Conservation (phyloP, 2,329 filamentous ascomycete genomes). For the Aureobasidium subglaciale region DNA sequence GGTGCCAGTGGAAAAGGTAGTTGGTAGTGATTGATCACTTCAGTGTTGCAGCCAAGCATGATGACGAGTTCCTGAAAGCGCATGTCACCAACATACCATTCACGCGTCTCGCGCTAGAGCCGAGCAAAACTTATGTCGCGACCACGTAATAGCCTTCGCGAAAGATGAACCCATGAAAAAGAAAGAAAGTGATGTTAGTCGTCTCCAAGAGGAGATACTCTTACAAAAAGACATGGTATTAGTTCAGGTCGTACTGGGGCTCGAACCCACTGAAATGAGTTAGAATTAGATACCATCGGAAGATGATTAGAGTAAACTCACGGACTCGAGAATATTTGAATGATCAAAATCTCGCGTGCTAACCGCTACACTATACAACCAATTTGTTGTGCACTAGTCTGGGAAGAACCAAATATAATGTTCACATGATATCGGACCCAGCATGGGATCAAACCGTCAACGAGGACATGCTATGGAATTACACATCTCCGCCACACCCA, state of each 20-base stretch:
- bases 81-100: not conserved
- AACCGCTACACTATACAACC: slow-evolving; percentile 19
- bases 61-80: not conserved
- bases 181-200: too few relatives aligned
- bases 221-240: not conserved
- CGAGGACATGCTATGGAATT: too few relatives aligned
- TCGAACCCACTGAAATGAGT: slow-evolving; percentile 4
- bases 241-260: slow-evolving; percentile 10
- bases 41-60: not conserved
- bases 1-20: too few relatives aligned
- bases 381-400: not conserved
- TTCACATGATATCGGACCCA: too few relatives aligned
- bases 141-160: too few relatives aligned
- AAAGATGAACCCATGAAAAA: too few relatives aligned
- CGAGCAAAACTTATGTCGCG: too few relatives aligned
- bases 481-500: too few relatives aligned
- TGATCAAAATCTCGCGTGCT: slow-evolving; percentile 22
- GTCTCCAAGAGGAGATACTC: too few relatives aligned
- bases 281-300: not conserved
- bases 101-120: too few relatives aligned
- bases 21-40: not conserved
- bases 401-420: too few relatives aligned
- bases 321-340: slow-evolving; percentile 6
- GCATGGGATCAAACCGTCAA: too few relatives aligned
- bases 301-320: not conserved